These are phyloP conservation scores for Alternaria sp. DNA, from an alignment of 2,329 filamentous ascomycete species.

Conservation along the genomic window DNA sequence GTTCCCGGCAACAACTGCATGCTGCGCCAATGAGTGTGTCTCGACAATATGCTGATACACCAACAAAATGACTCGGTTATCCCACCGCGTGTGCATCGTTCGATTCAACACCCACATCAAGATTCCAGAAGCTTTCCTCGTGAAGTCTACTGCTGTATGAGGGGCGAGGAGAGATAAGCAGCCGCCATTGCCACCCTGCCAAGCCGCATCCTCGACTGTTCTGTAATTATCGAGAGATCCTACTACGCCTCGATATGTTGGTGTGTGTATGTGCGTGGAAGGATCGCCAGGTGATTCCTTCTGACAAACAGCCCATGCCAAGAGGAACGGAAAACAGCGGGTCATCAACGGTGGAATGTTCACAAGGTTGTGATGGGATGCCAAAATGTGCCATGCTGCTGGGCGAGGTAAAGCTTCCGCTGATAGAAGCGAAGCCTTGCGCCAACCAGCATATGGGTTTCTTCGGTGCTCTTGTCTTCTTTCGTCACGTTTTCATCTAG, in stretches of 20 bases:
- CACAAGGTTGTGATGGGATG: not conserved
- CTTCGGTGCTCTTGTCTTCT: constrained; percentile 14
- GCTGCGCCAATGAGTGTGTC: not conserved
- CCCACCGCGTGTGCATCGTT: not conserved
- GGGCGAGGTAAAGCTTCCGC: constrained; percentile 16
- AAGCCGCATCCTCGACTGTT: not conserved
- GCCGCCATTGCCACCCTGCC: not conserved
- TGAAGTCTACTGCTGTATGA: not conserved
- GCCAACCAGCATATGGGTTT: not conserved
- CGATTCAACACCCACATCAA: not conserved
- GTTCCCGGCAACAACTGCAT: not conserved
- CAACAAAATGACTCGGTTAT: not conserved
- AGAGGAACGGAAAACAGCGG: constrained; percentile 7
- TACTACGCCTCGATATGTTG: constrained; percentile 1
- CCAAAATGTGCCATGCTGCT: constrained; percentile 2
- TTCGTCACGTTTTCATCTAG: not conserved
- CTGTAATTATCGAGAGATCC: not conserved
- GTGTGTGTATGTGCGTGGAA: not conserved
- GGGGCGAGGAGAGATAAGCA: constrained; percentile 3
- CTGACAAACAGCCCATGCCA: constrained; percentile 5
- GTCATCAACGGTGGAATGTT: not conserved
- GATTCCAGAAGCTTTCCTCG: not conserved
- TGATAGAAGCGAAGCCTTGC: constrained; percentile 9
- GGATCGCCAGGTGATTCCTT: not conserved
- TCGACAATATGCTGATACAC: not conserved